These are phyloP conservation scores for Phylloporus rhodoxanthus DNA, from an alignment of 768 basidiomycete genomes.

Conservation along the genomic window DNA sequence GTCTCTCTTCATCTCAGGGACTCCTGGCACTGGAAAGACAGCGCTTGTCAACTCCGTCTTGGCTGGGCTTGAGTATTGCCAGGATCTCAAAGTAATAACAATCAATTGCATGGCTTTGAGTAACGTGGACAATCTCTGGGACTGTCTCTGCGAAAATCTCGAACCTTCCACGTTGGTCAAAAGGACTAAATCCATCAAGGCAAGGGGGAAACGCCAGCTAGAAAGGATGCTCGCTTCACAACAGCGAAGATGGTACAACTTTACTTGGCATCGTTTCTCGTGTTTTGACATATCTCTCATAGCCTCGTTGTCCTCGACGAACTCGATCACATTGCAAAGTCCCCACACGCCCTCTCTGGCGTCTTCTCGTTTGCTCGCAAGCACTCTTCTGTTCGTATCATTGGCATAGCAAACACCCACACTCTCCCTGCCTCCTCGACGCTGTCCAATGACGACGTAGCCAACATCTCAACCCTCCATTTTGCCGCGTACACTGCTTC, in stretches of 20 bases:
- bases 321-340: conserved; percentile 73
- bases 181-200: conserved; percentile 34
- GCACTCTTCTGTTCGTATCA: conserved; percentile 53
- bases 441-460: conserved; percentile 32
- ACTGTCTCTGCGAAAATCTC: conserved; percentile 56
- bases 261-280: background rate
- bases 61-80: conserved; percentile 32
- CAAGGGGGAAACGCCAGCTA: conserved; percentile 45
- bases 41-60: conserved; percentile 72
- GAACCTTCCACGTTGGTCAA: conserved; percentile 31
- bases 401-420: conserved; percentile 88
- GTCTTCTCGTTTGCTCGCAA: conserved; percentile 65
- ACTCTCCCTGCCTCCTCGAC: conserved; percentile 61
- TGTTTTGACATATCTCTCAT: conserved; percentile 15
- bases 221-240: conserved; percentile 40
- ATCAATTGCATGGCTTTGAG: conserved; percentile 81
- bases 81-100: conserved; percentile 44
- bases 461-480: conserved; percentile 58
- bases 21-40: conserved; percentile 91
- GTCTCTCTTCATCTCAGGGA: conserved; percentile 83
- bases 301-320: conserved; percentile 83
- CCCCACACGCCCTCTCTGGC: conserved; percentile 49
- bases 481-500: conserved; percentile 73
- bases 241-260: conserved; percentile 47
- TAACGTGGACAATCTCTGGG: conserved; percentile 65